Evolutionary conservation across 2,329 filamentous ascomycete genomes (phyloP).

Genomic region (Trichoderma asperellum): DNA sequence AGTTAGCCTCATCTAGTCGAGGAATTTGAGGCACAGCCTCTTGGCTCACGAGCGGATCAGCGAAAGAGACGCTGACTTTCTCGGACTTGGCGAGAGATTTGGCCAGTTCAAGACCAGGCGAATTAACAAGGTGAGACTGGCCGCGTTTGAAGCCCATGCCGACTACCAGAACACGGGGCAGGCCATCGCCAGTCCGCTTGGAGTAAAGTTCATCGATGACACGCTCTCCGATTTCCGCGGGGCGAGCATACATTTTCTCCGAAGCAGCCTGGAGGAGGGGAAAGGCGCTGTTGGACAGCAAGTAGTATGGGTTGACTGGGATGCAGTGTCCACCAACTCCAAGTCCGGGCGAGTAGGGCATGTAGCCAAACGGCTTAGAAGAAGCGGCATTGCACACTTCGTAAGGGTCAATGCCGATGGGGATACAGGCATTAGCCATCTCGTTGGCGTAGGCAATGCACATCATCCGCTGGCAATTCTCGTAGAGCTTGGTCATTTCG

Average conservation of each 20-base stretch:
- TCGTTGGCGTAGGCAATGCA: slow-evolving; percentile 60
- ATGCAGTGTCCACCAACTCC: slow-evolving; percentile 62
- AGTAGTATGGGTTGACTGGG: slow-evolving; percentile 59
- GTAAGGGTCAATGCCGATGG: slow-evolving; percentile 52
- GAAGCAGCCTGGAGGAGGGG: slow-evolving; percentile 52
- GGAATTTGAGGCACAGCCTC: slow-evolving; percentile 46
- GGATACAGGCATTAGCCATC: slow-evolving; percentile 57
- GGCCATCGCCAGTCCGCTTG: slow-evolving; percentile 8
- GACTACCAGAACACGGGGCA: slow-evolving; percentile 47
- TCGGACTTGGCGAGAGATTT: slow-evolving; percentile 43
- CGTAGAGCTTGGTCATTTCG: slow-evolving; percentile 62
- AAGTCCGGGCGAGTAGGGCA: slow-evolving; percentile 51
- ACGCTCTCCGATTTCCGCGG: slow-evolving; percentile 45
- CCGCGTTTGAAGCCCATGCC: slow-evolving; percentile 57
- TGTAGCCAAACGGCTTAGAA: slow-evolving; percentile 59
- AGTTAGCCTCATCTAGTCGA: slow-evolving; percentile 44
- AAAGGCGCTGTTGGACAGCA: slow-evolving; percentile 52
- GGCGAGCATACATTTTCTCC: slow-evolving; percentile 50
- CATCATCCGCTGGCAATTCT: slow-evolving; percentile 61
- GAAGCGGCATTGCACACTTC: slow-evolving; percentile 55
- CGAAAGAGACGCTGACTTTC: slow-evolving; percentile 49
- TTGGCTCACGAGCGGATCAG: slow-evolving; percentile 50
- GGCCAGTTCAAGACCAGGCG: slow-evolving; percentile 50
- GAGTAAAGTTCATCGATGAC: slow-evolving; percentile 40
- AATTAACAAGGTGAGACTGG: slow-evolving; percentile 53